Evolutionary conservation across 2,329 filamentous ascomycete species (phyloP).

Genomic region (Neopestalotiopsis sp.): DNA sequence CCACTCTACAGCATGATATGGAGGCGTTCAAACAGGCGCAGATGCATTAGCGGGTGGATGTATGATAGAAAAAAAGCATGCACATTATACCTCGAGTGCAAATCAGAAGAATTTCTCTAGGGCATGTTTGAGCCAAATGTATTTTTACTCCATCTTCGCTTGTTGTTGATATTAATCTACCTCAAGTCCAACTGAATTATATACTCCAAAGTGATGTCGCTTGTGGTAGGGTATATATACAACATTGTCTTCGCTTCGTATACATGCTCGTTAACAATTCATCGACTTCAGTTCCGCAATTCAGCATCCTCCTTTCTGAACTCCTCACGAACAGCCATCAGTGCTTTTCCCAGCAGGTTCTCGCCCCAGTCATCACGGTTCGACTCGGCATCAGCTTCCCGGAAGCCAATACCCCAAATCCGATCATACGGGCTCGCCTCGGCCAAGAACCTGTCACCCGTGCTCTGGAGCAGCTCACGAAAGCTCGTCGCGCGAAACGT

Average conservation of each 20-base stretch:
- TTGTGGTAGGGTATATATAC: neutral
- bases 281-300: neutral
- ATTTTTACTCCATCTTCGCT: neutral
- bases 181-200: neutral
- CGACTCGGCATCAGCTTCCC: slow-evolving; percentile 51
- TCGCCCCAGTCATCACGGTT: slow-evolving; percentile 62
- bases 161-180: neutral
- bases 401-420: slow-evolving; percentile 72
- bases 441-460: slow-evolving; percentile 65
- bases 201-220: neutral
- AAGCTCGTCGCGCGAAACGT: slow-evolving; percentile 47
- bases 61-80: slow-evolving; percentile 34
- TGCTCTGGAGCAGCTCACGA: slow-evolving; percentile 56
- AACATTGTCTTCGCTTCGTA: neutral
- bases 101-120: slow-evolving; percentile 21
- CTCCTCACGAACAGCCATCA: slow-evolving; percentile 62
- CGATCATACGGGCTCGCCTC: slow-evolving; percentile 66
- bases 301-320: slow-evolving; percentile 49
- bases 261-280: neutral
- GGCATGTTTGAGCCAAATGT: slow-evolving; percentile 11
- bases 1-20: slow-evolving; percentile 35
- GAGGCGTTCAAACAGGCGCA: slow-evolving; percentile 30
- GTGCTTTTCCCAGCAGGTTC: slow-evolving; percentile 68
- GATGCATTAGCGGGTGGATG: slow-evolving; percentile 26
- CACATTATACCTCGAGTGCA: slow-evolving; percentile 23